Conservation (phyloP, 345 rosid genomes). For the Brassica rapa region DNA sequence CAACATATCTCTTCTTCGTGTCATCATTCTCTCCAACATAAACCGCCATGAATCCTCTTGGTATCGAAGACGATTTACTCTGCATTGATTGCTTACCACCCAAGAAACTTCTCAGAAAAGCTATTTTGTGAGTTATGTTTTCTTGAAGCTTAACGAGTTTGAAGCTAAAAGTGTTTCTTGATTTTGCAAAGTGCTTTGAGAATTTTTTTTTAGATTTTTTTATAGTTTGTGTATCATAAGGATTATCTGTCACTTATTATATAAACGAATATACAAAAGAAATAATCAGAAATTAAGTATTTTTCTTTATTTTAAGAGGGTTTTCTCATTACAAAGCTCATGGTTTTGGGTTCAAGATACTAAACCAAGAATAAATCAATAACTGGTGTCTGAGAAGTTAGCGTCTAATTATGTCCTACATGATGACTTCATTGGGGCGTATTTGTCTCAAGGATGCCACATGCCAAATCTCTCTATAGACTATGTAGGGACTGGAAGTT, state of each 20-base stretch:
- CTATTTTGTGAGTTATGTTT: not conserved
- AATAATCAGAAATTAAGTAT: not conserved
- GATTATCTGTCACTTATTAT: constrained; percentile 13
- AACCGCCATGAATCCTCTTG: constrained; percentile 45
- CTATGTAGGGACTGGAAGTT: constrained; percentile 38
- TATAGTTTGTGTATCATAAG: constrained; percentile 17
- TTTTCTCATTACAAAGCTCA: constrained; percentile 19
- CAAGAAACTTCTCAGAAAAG: constrained; percentile 22
- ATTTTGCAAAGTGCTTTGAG: constrained; percentile 9
- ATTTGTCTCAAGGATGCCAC: constrained; percentile 35
- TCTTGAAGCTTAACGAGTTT: constrained; percentile 7
- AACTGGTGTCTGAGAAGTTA: constrained; percentile 41
- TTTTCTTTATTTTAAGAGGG: not conserved
- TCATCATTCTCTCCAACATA: constrained; percentile 44
- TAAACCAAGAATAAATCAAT: constrained; percentile 39
- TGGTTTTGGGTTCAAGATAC: constrained; percentile 38
- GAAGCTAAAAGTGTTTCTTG: not conserved
- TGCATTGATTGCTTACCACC: constrained; percentile 15
- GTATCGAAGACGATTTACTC: constrained; percentile 28
- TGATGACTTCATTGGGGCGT: constrained; percentile 29
- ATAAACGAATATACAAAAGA: constrained; percentile 11
- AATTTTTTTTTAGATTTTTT: not conserved
- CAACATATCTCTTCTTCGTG: constrained; percentile 41
- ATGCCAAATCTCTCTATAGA: constrained; percentile 35
- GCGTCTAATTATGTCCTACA: constrained; percentile 34